Base-by-base conservation (phyloP, 83 land plant genomes). In the Thuja plicata region DNA sequence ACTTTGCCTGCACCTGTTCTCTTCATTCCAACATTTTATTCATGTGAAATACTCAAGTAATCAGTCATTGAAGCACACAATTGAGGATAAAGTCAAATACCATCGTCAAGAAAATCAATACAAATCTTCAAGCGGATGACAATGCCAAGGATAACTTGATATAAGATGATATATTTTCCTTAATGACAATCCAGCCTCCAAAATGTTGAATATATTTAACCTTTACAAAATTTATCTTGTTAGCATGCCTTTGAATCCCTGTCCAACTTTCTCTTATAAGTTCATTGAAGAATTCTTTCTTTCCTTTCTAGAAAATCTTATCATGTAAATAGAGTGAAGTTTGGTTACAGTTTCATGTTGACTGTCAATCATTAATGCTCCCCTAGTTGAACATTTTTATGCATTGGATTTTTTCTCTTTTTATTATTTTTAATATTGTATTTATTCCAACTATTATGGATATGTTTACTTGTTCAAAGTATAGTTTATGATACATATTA, bases 181-280 rank as follows among this genome's bases (percentile, higher is more conserved):
- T 77, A 34, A 37, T 77, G 40, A 0, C 13, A 77, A 77, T 77
- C 3, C 15, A 77, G 43, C 80, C 19, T 77, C 37, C 19, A 35
- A 77, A 12, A 34, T 77, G 35, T 73, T n/a, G 19, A 77, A 34
- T 37, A 35, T 37, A 12, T 77, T 15, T 37, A 77, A 77, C 43
- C 15, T 13, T 77, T 15, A 35, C 10, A 46, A 37, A 77, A 77
- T 13, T 15, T 1, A 35, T 77, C 40, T 77, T 77, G 43, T 35
- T 77, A 77, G 80, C 80, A 77, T 35, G 80, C 40, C 80, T 77
- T 77, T 77, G 80, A 77, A 77, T 77, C 19, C 80, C 80, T 77
- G 80, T 77, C 80, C 43, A 35, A 35, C 11, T 35, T 77, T 77
- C 80, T 35, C 40, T 77, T 73, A 19, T 32, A n/a, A n/a, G 32